Conservation (phyloP, 805 yeast genomes). For the Saccharomycopsis sp. region DNA sequence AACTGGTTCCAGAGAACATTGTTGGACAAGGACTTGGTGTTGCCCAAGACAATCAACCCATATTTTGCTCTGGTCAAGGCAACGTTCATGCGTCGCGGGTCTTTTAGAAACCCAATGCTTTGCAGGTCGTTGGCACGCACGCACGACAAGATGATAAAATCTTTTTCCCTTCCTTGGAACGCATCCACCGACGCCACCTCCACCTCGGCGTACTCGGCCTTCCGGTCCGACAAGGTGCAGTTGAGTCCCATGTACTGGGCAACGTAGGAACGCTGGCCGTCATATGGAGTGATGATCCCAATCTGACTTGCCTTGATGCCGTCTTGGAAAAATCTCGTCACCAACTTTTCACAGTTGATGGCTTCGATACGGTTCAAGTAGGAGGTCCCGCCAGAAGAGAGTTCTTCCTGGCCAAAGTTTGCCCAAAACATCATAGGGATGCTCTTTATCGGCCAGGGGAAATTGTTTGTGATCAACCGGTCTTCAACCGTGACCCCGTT, state of each 20-base stretch:
- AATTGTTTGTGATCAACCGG: constrained; percentile 45
- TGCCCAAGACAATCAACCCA: constrained; percentile 75
- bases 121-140: constrained; percentile 67
- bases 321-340: constrained; percentile 62
- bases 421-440: constrained; percentile 97
- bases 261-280: constrained; percentile 82
- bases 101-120: constrained; percentile 74
- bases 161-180: constrained; percentile 71
- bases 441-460: constrained; percentile 87
- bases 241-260: constrained; percentile 69
- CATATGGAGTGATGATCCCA: constrained; percentile 91
- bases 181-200: constrained; percentile 88
- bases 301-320: constrained; percentile 76
- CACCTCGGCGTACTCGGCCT: constrained; percentile 52
- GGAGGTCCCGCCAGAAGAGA: constrained; percentile 72
- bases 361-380: constrained; percentile 84
- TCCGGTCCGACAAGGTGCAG: constrained; percentile 48
- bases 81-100: constrained; percentile 79
- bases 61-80: constrained; percentile 83
- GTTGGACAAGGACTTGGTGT: constrained; percentile 65
- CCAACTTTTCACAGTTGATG: constrained; percentile 72
- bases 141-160: constrained; percentile 54
- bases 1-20: constrained; percentile 73
- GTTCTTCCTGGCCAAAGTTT: constrained; percentile 80
- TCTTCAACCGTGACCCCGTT: constrained; percentile 82